A percentile compares a stretch with the other conserved stretches of the same genome.
Evolutionary conservation across 768 basidiomycete species (phyloP).

Genomic region (Gloeophyllum trabeum): DNA sequence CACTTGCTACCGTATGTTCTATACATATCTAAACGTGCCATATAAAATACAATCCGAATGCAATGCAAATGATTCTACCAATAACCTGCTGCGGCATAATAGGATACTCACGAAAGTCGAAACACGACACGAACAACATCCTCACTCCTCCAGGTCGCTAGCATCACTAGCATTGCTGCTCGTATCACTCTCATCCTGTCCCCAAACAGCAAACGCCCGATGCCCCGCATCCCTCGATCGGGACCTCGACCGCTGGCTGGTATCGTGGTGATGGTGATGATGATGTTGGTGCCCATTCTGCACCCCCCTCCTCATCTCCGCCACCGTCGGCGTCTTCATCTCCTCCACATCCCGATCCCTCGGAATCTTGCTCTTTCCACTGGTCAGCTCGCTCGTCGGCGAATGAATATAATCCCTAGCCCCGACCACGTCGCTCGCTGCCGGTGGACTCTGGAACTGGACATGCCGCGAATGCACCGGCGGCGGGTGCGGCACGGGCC

Average conservation of each 20-base stretch:
- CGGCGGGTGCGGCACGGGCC: constrained; percentile 37
- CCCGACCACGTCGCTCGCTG: constrained; percentile 31
- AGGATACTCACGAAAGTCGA: too few relatives aligned
- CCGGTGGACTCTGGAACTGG: constrained; percentile 23
- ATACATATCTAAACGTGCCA: too few relatives aligned
- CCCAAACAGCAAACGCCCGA: constrained; percentile 76
- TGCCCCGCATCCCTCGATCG: constrained; percentile 28
- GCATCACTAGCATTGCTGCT: constrained; percentile 74
- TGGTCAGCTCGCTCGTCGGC: constrained; percentile 15
- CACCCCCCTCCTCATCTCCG: constrained; percentile 10
- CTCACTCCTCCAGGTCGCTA: constrained; percentile 23
- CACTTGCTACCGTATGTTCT: too few relatives aligned
- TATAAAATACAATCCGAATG: too few relatives aligned
- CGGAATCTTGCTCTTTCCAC: constrained; percentile 47
- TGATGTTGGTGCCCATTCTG: too few relatives aligned
- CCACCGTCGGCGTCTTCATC: constrained; percentile 51
- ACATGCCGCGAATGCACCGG: constrained; percentile 37
- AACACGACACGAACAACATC: too few relatives aligned
- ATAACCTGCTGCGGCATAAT: too few relatives aligned
- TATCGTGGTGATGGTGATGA: constrained; percentile 12
- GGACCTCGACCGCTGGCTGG: constrained; percentile 8
- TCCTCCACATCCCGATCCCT: constrained; percentile 44
- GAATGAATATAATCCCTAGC: constrained; percentile 42
- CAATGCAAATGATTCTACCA: too few relatives aligned
- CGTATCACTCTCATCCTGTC: constrained; percentile 83